Evolutionary conservation across 2,329 filamentous ascomycete genomes (phyloP).

Genomic region (Tolypocladium tropicale): DNA sequence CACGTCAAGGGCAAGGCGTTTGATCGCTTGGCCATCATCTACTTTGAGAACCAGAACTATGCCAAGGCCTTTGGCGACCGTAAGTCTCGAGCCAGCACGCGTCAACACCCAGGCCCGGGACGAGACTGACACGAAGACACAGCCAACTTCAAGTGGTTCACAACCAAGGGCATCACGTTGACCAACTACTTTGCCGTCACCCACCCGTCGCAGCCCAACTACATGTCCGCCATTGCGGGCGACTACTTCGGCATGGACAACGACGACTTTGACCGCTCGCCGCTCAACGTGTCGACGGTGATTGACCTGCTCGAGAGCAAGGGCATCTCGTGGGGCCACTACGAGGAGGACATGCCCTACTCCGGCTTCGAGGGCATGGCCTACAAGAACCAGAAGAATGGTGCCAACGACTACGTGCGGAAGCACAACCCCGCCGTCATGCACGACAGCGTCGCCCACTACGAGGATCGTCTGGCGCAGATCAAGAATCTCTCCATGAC

Average conservation of each 20-base stretch:
- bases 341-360: slow-evolving; percentile 71
- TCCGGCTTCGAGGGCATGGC: slow-evolving; percentile 57
- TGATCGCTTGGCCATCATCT: slow-evolving; percentile 62
- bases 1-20: slow-evolving; percentile 62
- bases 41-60: slow-evolving; percentile 69
- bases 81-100: slow-evolving; percentile 19
- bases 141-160: slow-evolving; percentile 18
- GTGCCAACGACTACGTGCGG: slow-evolving; percentile 67
- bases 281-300: slow-evolving; percentile 53
- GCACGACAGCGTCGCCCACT: slow-evolving; percentile 53
- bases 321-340: slow-evolving; percentile 58
- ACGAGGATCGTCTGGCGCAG: slow-evolving; percentile 48
- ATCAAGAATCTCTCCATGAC: slow-evolving; percentile 58
- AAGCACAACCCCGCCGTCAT: slow-evolving; percentile 66
- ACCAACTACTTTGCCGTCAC: slow-evolving; percentile 46
- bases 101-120: not conserved
- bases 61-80: slow-evolving; percentile 53
- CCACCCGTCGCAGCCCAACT: slow-evolving; percentile 69
- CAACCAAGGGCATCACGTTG: slow-evolving; percentile 19
- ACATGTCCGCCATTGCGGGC: slow-evolving; percentile 56
- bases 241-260: slow-evolving; percentile 66
- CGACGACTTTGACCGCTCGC: slow-evolving; percentile 51
- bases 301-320: slow-evolving; percentile 58
- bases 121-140: not conserved
- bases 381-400: slow-evolving; percentile 54